Evolutionary conservation across 2,329 filamentous ascomycete species (phyloP), one percentile per base, ranked within the genome.

Genomic region (Aspergillus phoenicis): DNA sequence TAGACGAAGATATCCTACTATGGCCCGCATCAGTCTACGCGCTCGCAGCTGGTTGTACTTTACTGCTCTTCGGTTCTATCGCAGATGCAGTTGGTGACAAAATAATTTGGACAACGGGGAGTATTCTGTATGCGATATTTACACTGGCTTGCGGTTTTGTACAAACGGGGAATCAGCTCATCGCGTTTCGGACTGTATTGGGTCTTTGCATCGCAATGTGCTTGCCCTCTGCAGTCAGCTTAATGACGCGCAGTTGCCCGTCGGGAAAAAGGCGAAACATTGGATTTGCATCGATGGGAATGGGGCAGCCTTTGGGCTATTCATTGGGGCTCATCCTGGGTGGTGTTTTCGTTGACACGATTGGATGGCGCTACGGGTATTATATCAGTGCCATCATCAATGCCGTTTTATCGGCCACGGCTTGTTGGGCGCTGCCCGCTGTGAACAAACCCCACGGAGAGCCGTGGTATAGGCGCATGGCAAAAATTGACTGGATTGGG

Each of bases 291-390:
- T 78, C 76, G 10, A 73, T 85, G 65, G 83, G 84, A 2, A 75
- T 78, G 10, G 79, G 79, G 2, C 82, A 84, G 59, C 82, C 83
- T 0, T 64, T 85, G 8, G 84, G 84, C 0, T 85, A 83, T 59
- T 78, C 76, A 0, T 61, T 85, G 0, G 84, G 84, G 0, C 73
- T 86, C 3, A 76, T 82, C 0, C 49, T 73, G 1, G 70, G 71
- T 6, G 71, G 70, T 4, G 71, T 86, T 3, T 77, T 56, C 39
- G 39, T 33, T 11, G 53, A 53, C 48, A 53, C 49, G 3, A n/a
- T 53, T 13, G 26, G 57, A 38, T 53, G 49, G 49, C 48, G 49
- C 4, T 59, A 49, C 8, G 57, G 33, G 1, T 59, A 33, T 13
- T 53, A 48, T n/a, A 20, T 17, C 5, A 39, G 36, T 8, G 49